A percentile compares a stretch with the other conserved stretches of the same genome.
Evolutionary conservation across 805 yeast species (phyloP).

Genomic region (Saccharomycopsis sp.): DNA sequence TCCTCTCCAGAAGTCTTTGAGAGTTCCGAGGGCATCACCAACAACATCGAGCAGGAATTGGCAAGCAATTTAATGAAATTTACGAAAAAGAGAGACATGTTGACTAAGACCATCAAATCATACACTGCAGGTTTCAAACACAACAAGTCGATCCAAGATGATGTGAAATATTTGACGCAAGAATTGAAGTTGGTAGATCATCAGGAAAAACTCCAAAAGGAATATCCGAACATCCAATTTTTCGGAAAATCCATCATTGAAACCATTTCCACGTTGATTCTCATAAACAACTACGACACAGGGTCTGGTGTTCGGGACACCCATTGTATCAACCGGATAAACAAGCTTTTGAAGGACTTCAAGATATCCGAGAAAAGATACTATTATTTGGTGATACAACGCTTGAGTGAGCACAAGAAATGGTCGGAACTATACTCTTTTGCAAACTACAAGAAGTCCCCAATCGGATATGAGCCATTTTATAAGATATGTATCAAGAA

Average conservation of each 20-base stretch:
- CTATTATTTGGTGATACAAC: slow-evolving; percentile 46
- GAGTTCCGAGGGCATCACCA: not conserved
- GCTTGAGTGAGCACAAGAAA: slow-evolving; percentile 39
- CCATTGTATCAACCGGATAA: slow-evolving; percentile 33
- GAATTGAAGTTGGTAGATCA: slow-evolving; percentile 36
- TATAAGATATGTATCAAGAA: slow-evolving; percentile 45
- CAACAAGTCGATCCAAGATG: slow-evolving; percentile 27
- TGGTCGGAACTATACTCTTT: slow-evolving; percentile 52
- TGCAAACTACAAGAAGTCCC: slow-evolving; percentile 48
- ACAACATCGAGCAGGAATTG: slow-evolving; percentile 3
- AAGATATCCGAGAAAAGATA: slow-evolving; percentile 51
- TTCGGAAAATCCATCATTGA: slow-evolving; percentile 39
- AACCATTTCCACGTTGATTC: slow-evolving; percentile 41
- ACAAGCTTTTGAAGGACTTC: slow-evolving; percentile 43
- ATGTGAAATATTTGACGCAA: slow-evolving; percentile 37
- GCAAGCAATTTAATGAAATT: slow-evolving; percentile 26
- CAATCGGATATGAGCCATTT: slow-evolving; percentile 66
- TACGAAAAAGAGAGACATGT: slow-evolving; percentile 23
- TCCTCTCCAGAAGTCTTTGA: not conserved
- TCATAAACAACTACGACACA: slow-evolving; percentile 37
- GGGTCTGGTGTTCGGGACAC: not conserved
- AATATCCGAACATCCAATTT: slow-evolving; percentile 35
- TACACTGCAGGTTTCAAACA: slow-evolving; percentile 29
- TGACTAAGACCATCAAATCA: slow-evolving; percentile 26
- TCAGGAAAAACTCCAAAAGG: slow-evolving; percentile 37